Evolutionary conservation across 768 basidiomycete species (phyloP).

Genomic region (Phylloporus sp.): DNA sequence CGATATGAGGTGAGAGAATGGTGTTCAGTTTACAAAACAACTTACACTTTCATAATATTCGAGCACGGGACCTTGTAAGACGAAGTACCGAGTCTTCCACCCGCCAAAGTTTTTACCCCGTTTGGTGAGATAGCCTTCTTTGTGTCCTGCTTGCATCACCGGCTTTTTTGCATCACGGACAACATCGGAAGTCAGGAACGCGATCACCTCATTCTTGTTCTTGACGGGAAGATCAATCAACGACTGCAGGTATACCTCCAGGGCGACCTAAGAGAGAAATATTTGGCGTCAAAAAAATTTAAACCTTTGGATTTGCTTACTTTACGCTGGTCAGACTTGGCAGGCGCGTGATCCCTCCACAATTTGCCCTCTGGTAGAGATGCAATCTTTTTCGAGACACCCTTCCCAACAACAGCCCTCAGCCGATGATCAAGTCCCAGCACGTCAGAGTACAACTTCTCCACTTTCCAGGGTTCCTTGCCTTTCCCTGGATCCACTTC

Average conservation of each 20-base stretch:
- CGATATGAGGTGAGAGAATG: constrained; percentile 10
- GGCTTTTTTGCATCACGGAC: constrained; percentile 71
- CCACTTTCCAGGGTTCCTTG: constrained; percentile 76
- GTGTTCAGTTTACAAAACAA: constrained; percentile 19
- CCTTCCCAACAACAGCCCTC: constrained; percentile 51
- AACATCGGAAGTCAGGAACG: constrained; percentile 89
- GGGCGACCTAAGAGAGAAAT: constrained; percentile 44
- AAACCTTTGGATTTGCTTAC: constrained; percentile 37
- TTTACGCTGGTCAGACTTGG: constrained; percentile 94
- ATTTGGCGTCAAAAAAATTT: constrained; percentile 5
- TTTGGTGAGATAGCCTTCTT: constrained; percentile 95
- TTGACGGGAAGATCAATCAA: constrained; percentile 78
- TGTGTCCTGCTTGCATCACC: constrained; percentile 76
- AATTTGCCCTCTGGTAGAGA: constrained; percentile 85
- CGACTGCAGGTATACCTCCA: constrained; percentile 84
- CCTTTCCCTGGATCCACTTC: constrained; percentile 64
- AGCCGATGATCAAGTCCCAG: constrained; percentile 81
- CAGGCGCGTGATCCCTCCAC: constrained; percentile 96
- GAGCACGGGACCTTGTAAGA: constrained; percentile 82
- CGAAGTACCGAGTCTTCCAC: constrained; percentile 95
- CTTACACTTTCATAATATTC: constrained; percentile 96
- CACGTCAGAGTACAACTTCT: constrained; percentile 93
- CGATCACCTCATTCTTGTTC: constrained; percentile 84
- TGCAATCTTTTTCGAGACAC: constrained; percentile 71
- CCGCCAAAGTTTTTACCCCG: constrained; percentile 97